These are phyloP conservation scores for Retiboletus flavoniger DNA, from an alignment of 1,284 basidiomycete genomes.

Conservation along the genomic window DNA sequence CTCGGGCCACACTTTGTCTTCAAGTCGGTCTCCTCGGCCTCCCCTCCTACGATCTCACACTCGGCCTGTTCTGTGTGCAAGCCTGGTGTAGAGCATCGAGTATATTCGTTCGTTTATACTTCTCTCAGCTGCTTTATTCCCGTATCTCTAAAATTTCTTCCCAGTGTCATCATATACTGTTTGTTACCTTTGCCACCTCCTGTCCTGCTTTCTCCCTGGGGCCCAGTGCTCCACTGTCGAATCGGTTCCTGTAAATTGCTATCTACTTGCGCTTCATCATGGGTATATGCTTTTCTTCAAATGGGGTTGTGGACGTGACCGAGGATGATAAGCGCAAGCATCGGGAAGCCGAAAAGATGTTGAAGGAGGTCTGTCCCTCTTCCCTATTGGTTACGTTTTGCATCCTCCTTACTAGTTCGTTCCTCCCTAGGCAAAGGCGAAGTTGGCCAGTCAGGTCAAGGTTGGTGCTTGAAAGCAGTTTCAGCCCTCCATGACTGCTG, in stretches of 20 bases:
- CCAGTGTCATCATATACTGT: background rate
- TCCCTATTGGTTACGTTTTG: background rate
- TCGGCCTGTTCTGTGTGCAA: conserved; percentile 24
- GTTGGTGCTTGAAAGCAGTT: conserved; percentile 36
- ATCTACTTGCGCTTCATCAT: conserved; percentile 39
- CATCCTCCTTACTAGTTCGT: background rate
- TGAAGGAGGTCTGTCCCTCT: conserved; percentile 54
- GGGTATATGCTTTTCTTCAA: conserved; percentile 75
- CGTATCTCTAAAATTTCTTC: background rate
- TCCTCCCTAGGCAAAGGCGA: conserved; percentile 58
- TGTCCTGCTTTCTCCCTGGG: conserved; percentile 1
- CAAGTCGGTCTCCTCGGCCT: background rate
- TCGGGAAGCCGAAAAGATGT: conserved; percentile 63
- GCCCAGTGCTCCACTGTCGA: conserved; percentile 18
- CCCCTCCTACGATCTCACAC: conserved; percentile 7
- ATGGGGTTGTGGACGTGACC: conserved; percentile 49
- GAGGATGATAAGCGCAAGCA: conserved; percentile 65
- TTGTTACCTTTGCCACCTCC: conserved; percentile 1
- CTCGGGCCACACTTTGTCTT: background rate
- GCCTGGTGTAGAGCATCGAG: conserved; percentile 10
- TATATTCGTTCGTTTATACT: background rate
- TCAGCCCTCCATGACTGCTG: background rate
- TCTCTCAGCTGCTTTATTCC: background rate
- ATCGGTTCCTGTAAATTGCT: conserved; percentile 4
- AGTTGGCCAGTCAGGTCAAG: conserved; percentile 76